A percentile compares a stretch with the other conserved stretches of the same genome.
These are phyloP conservation scores for Gossypium schwendimanii DNA, from an alignment of 441 rosid species.

Conservation along the genomic window DNA sequence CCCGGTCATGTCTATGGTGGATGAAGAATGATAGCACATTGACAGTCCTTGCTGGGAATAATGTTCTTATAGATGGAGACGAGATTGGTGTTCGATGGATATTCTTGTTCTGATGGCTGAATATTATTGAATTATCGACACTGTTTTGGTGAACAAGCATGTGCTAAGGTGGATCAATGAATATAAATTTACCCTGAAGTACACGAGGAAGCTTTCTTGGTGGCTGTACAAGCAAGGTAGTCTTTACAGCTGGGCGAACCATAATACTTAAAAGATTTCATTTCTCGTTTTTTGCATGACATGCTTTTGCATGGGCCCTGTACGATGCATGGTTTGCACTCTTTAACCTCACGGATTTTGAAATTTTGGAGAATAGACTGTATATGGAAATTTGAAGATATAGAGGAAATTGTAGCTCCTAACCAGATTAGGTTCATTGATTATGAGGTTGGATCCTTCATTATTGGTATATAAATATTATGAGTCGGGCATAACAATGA, in stretches of 20 bases:
- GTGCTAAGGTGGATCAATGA: neutral
- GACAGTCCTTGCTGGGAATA: neutral
- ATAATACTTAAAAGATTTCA: neutral
- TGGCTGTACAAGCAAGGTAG: neutral
- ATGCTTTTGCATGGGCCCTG: neutral
- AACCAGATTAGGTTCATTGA: neutral
- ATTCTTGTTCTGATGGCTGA: neutral
- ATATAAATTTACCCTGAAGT: neutral
- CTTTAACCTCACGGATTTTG: neutral
- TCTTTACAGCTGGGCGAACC: neutral
- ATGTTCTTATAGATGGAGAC: neutral
- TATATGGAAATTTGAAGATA: neutral
- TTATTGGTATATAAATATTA: neutral
- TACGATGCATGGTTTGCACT: neutral
- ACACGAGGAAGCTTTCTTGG: neutral
- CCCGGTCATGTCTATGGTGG: constrained; percentile 60
- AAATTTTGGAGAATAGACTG: neutral
- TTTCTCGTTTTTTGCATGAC: neutral
- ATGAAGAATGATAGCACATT: constrained; percentile 27
- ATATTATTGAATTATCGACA: neutral
- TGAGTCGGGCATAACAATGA: neutral
- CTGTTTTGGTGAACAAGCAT: neutral
- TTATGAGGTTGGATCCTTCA: neutral
- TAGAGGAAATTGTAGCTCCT: neutral
- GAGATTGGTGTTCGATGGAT: neutral